phyloP scores from a whole-genome alignment of 2,329 filamentous ascomycete species.

The Trichophyton mentagrophytes region DNA sequence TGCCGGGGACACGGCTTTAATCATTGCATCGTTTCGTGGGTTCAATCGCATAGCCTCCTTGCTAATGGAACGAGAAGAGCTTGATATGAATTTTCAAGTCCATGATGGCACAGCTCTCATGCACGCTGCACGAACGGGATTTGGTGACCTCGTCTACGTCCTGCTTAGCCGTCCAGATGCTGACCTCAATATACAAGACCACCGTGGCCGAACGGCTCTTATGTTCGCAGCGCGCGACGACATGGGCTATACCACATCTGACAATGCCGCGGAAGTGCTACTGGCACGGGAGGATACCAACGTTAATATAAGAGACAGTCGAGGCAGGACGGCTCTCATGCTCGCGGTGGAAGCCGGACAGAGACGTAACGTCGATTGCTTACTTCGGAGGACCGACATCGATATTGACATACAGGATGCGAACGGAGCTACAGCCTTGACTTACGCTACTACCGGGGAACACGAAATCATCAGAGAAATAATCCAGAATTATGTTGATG shows the following conservation, averaged over 20 bases:
- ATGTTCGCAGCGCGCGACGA: not conserved
- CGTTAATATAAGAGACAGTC: not conserved
- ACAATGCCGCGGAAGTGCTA: not conserved
- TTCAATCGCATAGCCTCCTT: conserved; percentile 24
- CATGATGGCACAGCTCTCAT: not conserved
- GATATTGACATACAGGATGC: not conserved
- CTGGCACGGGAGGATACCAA: conserved; percentile 1
- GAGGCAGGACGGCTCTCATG: not conserved
- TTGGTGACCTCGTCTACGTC: conserved; percentile 22
- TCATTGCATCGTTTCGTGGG: conserved; percentile 12
- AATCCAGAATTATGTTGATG: not conserved
- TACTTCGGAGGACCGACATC: not conserved
- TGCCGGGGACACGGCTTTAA: not conserved
- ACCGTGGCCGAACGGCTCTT: not conserved
- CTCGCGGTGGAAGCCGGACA: not conserved
- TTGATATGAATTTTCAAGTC: not conserved
- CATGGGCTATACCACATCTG: not conserved
- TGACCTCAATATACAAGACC: conserved; percentile 2
- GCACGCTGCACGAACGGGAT: conserved; percentile 14
- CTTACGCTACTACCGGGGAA: not conserved
- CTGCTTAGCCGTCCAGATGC: conserved; percentile 11
- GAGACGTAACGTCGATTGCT: not conserved
- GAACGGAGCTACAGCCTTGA: not conserved
- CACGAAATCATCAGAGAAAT: not conserved
- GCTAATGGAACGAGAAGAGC: conserved; percentile 11